These are phyloP conservation scores for Dactylellina parvicollis DNA, from an alignment of 2,329 filamentous ascomycete genomes.

Conservation along the genomic window DNA sequence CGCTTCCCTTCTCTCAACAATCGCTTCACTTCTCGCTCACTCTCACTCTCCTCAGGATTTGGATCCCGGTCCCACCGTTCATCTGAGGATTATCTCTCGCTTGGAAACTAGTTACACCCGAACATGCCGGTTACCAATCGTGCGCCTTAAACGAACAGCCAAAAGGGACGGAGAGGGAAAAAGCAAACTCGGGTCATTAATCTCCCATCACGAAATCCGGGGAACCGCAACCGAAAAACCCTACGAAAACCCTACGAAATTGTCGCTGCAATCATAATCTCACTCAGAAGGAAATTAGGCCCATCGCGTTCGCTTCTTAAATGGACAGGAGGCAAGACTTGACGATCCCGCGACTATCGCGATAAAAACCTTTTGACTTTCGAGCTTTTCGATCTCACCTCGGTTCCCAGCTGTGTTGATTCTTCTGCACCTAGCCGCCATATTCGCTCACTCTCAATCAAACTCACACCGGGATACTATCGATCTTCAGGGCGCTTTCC, in stretches of 20 bases:
- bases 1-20: slow-evolving; percentile 9
- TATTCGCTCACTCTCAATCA: too few relatives aligned
- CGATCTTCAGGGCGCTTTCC: slow-evolving; percentile 10
- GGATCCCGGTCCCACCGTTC: slow-evolving; percentile 34
- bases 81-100: slow-evolving; percentile 22
- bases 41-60: slow-evolving; percentile 2
- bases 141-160: slow-evolving; percentile 41
- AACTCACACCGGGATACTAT: too few relatives aligned
- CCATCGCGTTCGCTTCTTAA: not conserved
- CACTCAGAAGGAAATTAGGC: slow-evolving; percentile 23
- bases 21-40: slow-evolving; percentile 5
- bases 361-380: not conserved
- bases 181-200: slow-evolving; percentile 42
- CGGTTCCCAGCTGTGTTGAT: slow-evolving; percentile 4
- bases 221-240: slow-evolving; percentile 50
- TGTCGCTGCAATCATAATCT: slow-evolving; percentile 36
- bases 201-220: slow-evolving; percentile 50
- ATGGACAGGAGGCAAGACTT: not conserved
- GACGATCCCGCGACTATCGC: not conserved
- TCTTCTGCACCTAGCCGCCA: slow-evolving; percentile 1
- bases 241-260: slow-evolving; percentile 29
- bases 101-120: slow-evolving; percentile 42
- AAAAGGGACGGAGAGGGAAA: slow-evolving; percentile 41
- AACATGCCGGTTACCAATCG: slow-evolving; percentile 30
- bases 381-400: not conserved